Evolutionary conservation across 2,329 filamentous ascomycete species (phyloP).

Genomic region (Seiridium cupressi): DNA sequence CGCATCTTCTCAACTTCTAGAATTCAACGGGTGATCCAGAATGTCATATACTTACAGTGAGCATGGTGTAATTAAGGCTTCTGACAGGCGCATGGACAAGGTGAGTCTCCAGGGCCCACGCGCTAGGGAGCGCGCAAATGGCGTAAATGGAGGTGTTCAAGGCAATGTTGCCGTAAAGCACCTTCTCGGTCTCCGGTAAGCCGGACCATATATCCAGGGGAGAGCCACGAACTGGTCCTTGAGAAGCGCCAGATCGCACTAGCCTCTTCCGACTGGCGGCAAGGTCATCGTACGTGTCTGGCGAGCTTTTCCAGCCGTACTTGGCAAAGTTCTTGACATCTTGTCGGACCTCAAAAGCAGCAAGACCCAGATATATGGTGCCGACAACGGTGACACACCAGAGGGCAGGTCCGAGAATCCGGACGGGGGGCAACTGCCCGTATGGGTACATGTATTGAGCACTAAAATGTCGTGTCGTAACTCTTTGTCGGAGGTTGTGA

Average conservation of each 20-base stretch:
- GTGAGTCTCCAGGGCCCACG: neutral
- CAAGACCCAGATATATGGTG: constrained; percentile 22
- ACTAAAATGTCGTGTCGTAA: neutral
- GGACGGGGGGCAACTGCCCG: constrained; percentile 12
- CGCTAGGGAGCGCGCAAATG: neutral
- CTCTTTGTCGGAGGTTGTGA: neutral
- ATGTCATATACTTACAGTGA: constrained; percentile 11
- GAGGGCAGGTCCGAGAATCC: constrained; percentile 17
- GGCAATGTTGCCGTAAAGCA: constrained; percentile 12
- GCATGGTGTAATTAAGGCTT: constrained; percentile 20
- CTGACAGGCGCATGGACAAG: constrained; percentile 16
- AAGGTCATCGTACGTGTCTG: constrained; percentile 8
- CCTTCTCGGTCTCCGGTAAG: constrained; percentile 4
- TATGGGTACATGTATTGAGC: neutral
- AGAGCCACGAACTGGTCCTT: neutral
- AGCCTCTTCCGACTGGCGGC: neutral
- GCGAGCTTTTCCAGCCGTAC: neutral
- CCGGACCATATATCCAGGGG: neutral
- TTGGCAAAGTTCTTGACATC: constrained; percentile 12
- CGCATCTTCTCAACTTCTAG: too few relatives aligned
- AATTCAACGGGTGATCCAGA: too few relatives aligned
- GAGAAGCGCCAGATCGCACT: neutral
- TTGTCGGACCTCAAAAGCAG: constrained; percentile 21
- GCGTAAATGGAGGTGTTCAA: constrained; percentile 13
- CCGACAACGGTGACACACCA: constrained; percentile 20